Evolutionary conservation across 2,329 filamentous ascomycete species (phyloP).

Genomic region (Trichoderma cornu-damae): DNA sequence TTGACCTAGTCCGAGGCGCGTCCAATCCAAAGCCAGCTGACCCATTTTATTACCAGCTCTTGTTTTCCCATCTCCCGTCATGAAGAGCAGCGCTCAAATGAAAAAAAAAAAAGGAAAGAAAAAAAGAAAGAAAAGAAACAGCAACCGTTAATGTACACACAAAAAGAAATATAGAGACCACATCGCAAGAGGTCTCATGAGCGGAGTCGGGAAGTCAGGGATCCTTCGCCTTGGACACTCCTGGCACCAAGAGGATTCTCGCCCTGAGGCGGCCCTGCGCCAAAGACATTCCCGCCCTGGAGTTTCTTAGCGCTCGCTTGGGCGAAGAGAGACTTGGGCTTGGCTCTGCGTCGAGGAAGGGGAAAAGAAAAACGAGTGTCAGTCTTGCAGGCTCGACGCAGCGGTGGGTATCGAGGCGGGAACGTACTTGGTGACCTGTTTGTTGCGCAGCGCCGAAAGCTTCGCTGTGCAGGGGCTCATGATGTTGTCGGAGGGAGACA

Average conservation of each 20-base stretch:
- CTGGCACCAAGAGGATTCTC: conserved; percentile 39
- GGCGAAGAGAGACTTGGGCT: conserved; percentile 64
- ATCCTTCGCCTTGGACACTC: conserved; percentile 24
- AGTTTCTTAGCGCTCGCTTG: conserved; percentile 61
- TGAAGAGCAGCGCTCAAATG: background rate
- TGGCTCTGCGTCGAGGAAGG: conserved; percentile 44
- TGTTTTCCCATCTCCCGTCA: background rate
- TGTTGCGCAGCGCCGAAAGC: conserved; percentile 73
- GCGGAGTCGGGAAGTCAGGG: conserved; percentile 20
- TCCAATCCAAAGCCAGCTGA: background rate
- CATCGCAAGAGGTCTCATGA: background rate
- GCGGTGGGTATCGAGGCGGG: background rate
- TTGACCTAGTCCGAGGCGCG: background rate
- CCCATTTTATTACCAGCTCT: background rate
- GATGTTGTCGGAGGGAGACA: conserved; percentile 83
- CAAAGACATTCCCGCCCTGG: conserved; percentile 35
- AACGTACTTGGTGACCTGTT: conserved; percentile 71
- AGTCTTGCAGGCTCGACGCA: background rate
- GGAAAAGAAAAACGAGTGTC: conserved; percentile 25
- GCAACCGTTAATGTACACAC: background rate
- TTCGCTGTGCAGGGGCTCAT: conserved; percentile 83
- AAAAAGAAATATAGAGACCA: background rate
- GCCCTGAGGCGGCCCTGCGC: conserved; percentile 29
- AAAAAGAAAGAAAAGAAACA: background rate
- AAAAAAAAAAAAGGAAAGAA: background rate